Percentiles rank a stretch among this genome's conserved stretches.
Evolutionary conservation across 257 asterid species (phyloP).

Genomic region (Nyctanthes arbortristis): DNA sequence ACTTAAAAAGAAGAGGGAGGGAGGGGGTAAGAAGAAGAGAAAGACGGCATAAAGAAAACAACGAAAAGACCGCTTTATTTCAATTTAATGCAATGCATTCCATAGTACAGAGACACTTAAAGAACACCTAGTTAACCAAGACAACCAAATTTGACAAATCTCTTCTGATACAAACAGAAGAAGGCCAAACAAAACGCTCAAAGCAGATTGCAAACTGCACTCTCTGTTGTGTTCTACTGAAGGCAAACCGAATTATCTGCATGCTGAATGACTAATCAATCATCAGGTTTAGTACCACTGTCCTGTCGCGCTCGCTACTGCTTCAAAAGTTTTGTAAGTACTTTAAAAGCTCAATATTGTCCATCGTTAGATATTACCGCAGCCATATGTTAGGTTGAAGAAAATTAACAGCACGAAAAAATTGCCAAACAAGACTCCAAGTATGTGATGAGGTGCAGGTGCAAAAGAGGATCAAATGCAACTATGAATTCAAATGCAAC

Average conservation of each 20-base stretch:
- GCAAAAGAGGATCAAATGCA: constrained; percentile 6
- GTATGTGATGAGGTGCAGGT: constrained; percentile 2
- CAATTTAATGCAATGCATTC: constrained; percentile 2
- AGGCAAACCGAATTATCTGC: not conserved
- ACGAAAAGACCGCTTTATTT: constrained; percentile 6
- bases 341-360: no score
- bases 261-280: not conserved
- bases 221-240: not conserved
- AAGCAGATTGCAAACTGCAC: constrained; percentile 1
- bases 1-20: not conserved
- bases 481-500: no score
- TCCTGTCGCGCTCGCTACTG: no score
- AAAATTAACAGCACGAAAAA: constrained; percentile 9
- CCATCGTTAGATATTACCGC: not conserved
- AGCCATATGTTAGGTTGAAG: not conserved
- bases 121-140: constrained; percentile 6
- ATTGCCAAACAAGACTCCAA: constrained; percentile 4
- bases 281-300: no score
- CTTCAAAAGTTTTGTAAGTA: no score
- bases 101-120: not conserved
- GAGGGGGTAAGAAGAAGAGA: not conserved
- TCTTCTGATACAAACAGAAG: no score
- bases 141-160: not conserved
- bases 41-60: not conserved
- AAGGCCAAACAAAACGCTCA: not conserved